Conservation (phyloP, 768 basidiomycete genomes). For the Boletus edulis region DNA sequence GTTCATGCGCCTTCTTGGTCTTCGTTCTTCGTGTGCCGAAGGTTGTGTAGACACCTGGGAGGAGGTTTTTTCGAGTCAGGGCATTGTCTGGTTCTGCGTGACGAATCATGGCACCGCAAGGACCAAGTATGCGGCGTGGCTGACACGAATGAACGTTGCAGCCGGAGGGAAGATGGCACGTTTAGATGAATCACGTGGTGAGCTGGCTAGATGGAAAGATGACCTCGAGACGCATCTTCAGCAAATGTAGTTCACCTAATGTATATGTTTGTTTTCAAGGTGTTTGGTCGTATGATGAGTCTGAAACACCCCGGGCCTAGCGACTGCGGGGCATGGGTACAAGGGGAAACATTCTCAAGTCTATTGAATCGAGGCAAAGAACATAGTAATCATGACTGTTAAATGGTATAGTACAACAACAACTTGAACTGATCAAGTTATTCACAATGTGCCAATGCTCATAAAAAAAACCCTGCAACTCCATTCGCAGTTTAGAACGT, state of each 20-base stretch:
- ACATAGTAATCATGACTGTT: too few relatives aligned
- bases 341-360: too few relatives aligned
- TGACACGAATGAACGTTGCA: constrained; percentile 18
- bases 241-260: constrained; percentile 2
- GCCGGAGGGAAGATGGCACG: constrained; percentile 43
- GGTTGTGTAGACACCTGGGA: constrained; percentile 45
- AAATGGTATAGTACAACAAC: too few relatives aligned
- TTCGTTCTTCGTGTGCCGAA: constrained; percentile 40
- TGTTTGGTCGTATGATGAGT: too few relatives aligned
- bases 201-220: constrained; percentile 40
- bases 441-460: too few relatives aligned
- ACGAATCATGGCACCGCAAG: constrained; percentile 34
- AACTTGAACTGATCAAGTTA: too few relatives aligned
- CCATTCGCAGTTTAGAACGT: too few relatives aligned
- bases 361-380: too few relatives aligned
- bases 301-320: too few relatives aligned
- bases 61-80: constrained; percentile 43
- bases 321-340: too few relatives aligned
- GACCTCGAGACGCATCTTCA: constrained; percentile 9
- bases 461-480: too few relatives aligned
- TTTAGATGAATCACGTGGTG: constrained; percentile 50
- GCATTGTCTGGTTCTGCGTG: constrained; percentile 52
- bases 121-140: constrained; percentile 17
- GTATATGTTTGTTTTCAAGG: too few relatives aligned
- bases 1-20: constrained; percentile 40